Conservation (phyloP, 2,329 filamentous ascomycete species). For the Verticillium nonalfalfae region DNA sequence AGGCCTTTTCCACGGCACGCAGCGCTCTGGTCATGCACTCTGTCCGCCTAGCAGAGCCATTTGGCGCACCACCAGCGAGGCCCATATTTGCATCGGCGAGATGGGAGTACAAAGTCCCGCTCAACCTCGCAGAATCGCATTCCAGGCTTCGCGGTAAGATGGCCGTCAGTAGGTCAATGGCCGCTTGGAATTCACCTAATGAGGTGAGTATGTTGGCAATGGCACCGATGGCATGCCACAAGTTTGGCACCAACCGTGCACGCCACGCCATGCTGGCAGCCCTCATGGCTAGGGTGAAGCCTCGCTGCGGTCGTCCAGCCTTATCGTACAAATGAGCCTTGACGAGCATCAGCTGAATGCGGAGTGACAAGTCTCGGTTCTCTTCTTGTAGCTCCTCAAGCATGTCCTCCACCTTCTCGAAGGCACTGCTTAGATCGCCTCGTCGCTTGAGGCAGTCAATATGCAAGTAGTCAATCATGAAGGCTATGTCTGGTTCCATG, state of each 20-base stretch:
- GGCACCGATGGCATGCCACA: constrained; percentile 67
- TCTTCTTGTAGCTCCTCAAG: constrained; percentile 34
- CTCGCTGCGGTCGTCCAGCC: constrained; percentile 64
- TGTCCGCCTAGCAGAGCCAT: constrained; percentile 36
- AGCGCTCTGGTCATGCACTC: constrained; percentile 54
- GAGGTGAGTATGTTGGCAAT: constrained; percentile 64
- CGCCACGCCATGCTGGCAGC: constrained; percentile 70
- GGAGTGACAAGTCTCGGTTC: constrained; percentile 52
- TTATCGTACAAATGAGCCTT: constrained; percentile 67
- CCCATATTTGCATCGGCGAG: constrained; percentile 78
- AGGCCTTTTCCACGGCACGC: constrained; percentile 56
- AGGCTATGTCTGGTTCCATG: constrained; percentile 44
- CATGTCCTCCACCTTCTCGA: constrained; percentile 39
- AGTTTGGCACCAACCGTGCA: constrained; percentile 57
- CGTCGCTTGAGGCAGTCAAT: constrained; percentile 44
- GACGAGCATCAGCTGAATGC: constrained; percentile 63
- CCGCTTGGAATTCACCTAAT: constrained; percentile 64
- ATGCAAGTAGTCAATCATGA: constrained; percentile 44
- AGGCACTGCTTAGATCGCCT: constrained; percentile 40
- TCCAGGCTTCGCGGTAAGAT: constrained; percentile 74
- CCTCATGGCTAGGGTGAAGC: constrained; percentile 69
- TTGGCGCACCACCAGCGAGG: constrained; percentile 51
- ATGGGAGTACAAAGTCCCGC: constrained; percentile 60
- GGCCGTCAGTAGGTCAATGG: constrained; percentile 56
- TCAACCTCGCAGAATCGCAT: constrained; percentile 54